phyloP scores from a whole-genome alignment of 1,139 yeast species.

The Meyerozyma guilliermondii region DNA sequence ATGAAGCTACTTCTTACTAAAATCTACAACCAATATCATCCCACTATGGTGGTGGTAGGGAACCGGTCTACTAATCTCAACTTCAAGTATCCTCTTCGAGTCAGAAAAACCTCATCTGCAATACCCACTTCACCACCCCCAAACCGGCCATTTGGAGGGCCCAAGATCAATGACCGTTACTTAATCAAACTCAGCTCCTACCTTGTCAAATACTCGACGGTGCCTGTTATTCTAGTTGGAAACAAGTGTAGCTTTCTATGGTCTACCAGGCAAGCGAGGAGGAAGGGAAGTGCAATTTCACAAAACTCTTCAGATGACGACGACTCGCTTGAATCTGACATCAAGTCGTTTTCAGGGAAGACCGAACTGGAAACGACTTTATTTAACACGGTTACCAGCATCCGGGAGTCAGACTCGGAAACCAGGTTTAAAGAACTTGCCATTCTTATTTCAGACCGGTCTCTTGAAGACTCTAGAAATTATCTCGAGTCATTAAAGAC shows the following conservation, averaged over 20 bases:
- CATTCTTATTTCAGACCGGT: slow-evolving; percentile 24
- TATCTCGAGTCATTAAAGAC: slow-evolving; percentile 17
- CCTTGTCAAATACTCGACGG: slow-evolving; percentile 34
- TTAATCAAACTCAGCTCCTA: slow-evolving; percentile 37
- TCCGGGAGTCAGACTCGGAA: slow-evolving; percentile 7
- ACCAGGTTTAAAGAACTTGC: slow-evolving; percentile 21
- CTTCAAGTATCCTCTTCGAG: slow-evolving; percentile 38
- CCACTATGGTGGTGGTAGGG: slow-evolving; percentile 30
- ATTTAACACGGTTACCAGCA: neutral
- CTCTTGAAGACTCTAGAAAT: slow-evolving; percentile 20
- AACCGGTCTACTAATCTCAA: slow-evolving; percentile 37
- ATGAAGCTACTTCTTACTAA: slow-evolving; percentile 33
- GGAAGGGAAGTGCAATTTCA: neutral
- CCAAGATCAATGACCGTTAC: slow-evolving; percentile 14
- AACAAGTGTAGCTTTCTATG: slow-evolving; percentile 9
- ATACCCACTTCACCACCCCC: neutral
- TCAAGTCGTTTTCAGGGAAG: neutral
- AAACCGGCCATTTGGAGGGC: neutral
- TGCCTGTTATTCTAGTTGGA: slow-evolving; percentile 39
- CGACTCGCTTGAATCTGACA: neutral
- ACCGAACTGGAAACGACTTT: neutral
- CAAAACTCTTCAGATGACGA: neutral
- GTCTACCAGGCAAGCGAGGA: neutral
- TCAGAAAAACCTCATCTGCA: slow-evolving; percentile 13
- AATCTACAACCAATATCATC: slow-evolving; percentile 38